phyloP scores from a whole-genome alignment of 176 grass and related monocot species.

The Zea mays region DNA sequence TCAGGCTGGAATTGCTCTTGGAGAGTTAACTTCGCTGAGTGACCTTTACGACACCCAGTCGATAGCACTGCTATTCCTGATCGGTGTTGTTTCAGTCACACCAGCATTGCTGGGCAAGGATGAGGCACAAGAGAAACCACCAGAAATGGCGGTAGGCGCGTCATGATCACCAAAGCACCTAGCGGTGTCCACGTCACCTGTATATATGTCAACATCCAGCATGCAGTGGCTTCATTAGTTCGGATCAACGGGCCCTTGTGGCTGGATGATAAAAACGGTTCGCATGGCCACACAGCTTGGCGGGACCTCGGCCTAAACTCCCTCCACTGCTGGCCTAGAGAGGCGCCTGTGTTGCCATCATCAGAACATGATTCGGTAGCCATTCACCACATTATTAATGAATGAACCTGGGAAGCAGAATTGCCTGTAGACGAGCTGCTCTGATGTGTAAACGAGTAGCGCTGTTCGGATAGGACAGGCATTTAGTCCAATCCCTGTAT shows the following conservation, averaged over 20 bases:
- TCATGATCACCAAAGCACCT: conserved; percentile 41
- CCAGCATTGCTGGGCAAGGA: conserved; percentile 76
- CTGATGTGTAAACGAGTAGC: conserved; percentile 46
- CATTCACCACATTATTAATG: conserved; percentile 38
- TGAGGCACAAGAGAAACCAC: conserved; percentile 51
- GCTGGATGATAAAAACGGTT: conserved; percentile 15
- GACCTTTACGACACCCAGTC: conserved; percentile 95
- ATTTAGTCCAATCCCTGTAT: conserved; percentile 41
- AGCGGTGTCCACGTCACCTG: conserved; percentile 1
- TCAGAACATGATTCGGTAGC: conserved; percentile 24
- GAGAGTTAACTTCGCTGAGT: conserved; percentile 75
- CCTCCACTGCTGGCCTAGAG: not conserved
- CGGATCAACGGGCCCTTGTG: not conserved
- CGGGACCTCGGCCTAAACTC: conserved; percentile 1
- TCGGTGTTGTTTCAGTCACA: conserved; percentile 84
- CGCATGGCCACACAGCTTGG: conserved; percentile 10
- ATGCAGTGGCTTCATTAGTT: conserved; percentile 31
- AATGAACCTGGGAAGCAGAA: conserved; percentile 47
- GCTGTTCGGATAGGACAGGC: conserved; percentile 41
- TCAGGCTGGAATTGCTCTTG: conserved; percentile 94
- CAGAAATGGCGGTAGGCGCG: conserved; percentile 5
- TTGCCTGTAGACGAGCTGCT: conserved; percentile 38
- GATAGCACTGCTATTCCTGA: conserved; percentile 79
- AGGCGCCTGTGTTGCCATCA: conserved; percentile 11
- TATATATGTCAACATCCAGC: conserved; percentile 53